Percentiles rank a stretch among this genome's conserved stretches.
phyloP scores from a whole-genome alignment of 1,284 basidiomycete genomes.

The Cryptococcus maquisensis region DNA sequence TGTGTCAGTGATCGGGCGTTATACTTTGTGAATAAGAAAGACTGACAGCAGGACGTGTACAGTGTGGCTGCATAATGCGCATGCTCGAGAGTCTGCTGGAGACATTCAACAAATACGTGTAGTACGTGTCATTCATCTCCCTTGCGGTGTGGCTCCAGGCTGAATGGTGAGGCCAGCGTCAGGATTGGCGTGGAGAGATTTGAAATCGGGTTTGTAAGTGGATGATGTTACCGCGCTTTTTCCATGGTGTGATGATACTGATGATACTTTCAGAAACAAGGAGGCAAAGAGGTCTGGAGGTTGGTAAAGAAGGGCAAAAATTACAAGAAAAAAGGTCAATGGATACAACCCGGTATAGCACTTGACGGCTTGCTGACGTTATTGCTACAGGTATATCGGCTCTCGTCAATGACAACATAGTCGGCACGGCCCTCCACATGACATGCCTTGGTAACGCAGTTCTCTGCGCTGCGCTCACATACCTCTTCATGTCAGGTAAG shows the following conservation, averaged over 20 bases:
- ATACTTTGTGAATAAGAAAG: not conserved
- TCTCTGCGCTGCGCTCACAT: constrained; percentile 3
- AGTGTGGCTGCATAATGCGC: constrained; percentile 2
- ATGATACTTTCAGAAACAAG: not conserved
- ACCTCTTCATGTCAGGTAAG: constrained; percentile 5
- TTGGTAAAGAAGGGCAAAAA: not conserved
- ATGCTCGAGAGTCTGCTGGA: constrained; percentile 1
- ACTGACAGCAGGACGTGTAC: not conserved
- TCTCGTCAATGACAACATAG: constrained; percentile 6
- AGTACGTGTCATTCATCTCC: constrained; percentile 1
- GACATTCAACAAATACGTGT: constrained; percentile 16
- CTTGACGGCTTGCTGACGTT: not conserved
- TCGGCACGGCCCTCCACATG: constrained; percentile 1
- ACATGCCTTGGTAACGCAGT: constrained; percentile 9
- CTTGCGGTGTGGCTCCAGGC: not conserved
- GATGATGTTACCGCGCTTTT: not conserved
- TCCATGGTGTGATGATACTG: too few species aligned
- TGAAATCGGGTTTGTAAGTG: constrained; percentile 4
- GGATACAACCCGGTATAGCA: not conserved
- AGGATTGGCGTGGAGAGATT: constrained; percentile 6
- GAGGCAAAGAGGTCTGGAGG: constrained; percentile 2
- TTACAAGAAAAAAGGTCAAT: not conserved
- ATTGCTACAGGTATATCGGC: constrained; percentile 1
- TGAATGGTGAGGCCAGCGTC: not conserved
- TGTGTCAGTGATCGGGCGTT: not conserved